phyloP scores from a whole-genome alignment of 1,284 basidiomycete species.

The Fomitopsis palustris region DNA sequence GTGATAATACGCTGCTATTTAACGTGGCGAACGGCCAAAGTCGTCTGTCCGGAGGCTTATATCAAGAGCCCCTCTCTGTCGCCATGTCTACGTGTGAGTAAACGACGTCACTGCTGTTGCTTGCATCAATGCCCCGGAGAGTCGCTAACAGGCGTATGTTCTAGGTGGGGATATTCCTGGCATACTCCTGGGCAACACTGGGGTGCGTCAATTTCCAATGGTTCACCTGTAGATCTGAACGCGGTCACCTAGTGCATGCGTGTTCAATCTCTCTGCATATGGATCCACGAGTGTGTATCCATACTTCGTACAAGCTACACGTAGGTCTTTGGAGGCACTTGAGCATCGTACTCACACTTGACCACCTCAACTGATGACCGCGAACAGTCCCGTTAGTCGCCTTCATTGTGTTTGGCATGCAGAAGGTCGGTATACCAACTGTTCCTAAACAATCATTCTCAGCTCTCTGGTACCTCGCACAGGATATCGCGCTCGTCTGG shows the following conservation, averaged over 20 bases:
- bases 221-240: background rate
- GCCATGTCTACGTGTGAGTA: constrained; percentile 29
- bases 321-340: constrained; percentile 32
- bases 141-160: background rate
- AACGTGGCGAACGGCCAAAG: constrained; percentile 27
- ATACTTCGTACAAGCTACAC: constrained; percentile 48
- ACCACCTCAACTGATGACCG: background rate
- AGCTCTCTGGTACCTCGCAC: too few relatives aligned
- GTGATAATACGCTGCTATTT: constrained; percentile 33
- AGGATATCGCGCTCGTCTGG: constrained; percentile 33
- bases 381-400: constrained; percentile 40
- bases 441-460: background rate
- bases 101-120: too few relatives aligned
- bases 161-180: constrained; percentile 33
- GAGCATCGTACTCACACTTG: background rate
- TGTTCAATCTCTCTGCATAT: constrained; percentile 34
- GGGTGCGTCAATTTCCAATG: constrained; percentile 7
- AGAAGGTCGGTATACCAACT: constrained; percentile 30
- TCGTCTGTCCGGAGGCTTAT: constrained; percentile 40
- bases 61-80: constrained; percentile 27
- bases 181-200: constrained; percentile 15
- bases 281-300: constrained; percentile 31
- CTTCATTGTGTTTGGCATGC: constrained; percentile 44
- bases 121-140: too few relatives aligned
- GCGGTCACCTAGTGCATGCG: constrained; percentile 31